Percentiles rank a stretch among this genome's conserved stretches.
These are phyloP conservation scores for Dendrothele bispora DNA, from an alignment of 768 basidiomycete species.

Conservation along the genomic window DNA sequence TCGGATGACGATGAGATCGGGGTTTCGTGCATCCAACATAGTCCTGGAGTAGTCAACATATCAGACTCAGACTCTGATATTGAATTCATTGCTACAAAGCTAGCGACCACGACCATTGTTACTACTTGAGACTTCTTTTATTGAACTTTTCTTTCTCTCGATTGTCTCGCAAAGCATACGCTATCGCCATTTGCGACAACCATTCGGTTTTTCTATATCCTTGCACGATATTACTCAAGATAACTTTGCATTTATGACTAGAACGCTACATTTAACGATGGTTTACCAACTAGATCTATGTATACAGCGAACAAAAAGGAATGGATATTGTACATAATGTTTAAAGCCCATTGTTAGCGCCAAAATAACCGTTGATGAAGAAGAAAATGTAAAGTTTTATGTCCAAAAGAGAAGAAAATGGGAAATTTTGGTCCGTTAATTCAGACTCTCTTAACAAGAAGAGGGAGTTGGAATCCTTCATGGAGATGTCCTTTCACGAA, in stretches of 20 bases:
- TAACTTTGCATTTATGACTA: too few species aligned
- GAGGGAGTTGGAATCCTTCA: conserved; percentile 40
- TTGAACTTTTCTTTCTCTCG: not conserved
- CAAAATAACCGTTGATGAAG: too few species aligned
- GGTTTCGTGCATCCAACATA: conserved; percentile 11
- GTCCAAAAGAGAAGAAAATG: too few species aligned
- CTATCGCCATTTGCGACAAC: not conserved
- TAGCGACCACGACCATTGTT: conserved; percentile 21
- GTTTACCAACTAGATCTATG: too few species aligned
- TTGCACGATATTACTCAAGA: too few species aligned
- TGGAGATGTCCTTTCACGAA: conserved; percentile 42
- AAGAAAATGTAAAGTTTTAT: too few species aligned
- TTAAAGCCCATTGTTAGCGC: too few species aligned
- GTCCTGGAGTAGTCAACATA: not conserved
- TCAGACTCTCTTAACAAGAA: conserved; percentile 26
- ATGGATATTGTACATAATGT: too few species aligned
- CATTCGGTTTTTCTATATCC: not conserved
- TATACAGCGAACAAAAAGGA: too few species aligned
- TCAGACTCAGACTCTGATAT: conserved; percentile 33
- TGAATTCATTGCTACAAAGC: conserved; percentile 26
- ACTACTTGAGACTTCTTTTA: not conserved
- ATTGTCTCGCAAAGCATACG: not conserved
- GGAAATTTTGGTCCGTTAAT: too few species aligned
- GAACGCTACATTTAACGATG: too few species aligned
- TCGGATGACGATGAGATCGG: conserved; percentile 2